A percentile compares a stretch with the other conserved stretches of the same genome.
Evolutionary conservation across 352 stramenopile species (phyloP).

Genomic region (Globisporangium spiculum): DNA sequence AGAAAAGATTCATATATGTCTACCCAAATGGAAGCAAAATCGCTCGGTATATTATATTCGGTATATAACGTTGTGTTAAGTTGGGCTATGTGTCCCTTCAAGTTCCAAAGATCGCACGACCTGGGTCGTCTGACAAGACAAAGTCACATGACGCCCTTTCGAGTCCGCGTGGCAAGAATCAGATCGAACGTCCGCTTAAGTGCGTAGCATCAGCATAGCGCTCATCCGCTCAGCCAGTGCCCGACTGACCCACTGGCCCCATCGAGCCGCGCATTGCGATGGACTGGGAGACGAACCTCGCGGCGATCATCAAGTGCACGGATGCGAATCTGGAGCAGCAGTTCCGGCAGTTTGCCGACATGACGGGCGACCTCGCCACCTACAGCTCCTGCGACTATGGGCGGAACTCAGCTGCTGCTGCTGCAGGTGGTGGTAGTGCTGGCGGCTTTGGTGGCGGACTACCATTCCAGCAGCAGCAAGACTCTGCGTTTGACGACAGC

Average conservation of each 20-base stretch:
- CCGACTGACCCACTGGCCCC: too few species aligned
- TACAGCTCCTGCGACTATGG: background rate
- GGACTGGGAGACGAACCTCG: conserved; percentile 53
- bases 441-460: background rate
- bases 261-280: background rate
- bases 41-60: background rate
- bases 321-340: conserved; percentile 75
- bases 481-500: background rate
- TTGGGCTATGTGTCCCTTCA: background rate
- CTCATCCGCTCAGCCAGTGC: too few species aligned
- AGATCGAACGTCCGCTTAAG: background rate
- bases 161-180: background rate
- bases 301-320: conserved; percentile 79
- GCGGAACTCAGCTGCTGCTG: background rate
- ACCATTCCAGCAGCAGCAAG: background rate
- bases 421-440: background rate
- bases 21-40: background rate
- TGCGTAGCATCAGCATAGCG: background rate
- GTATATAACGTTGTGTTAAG: background rate
- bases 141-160: background rate
- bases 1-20: background rate
- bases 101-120: background rate
- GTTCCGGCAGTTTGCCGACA: conserved; percentile 62
- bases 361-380: conserved; percentile 24
- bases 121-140: background rate